A percentile compares a stretch with the other conserved stretches of the same genome.
These are phyloP conservation scores for Beauveria brongniartii DNA, from an alignment of 2,329 filamentous ascomycete genomes.

Conservation along the genomic window DNA sequence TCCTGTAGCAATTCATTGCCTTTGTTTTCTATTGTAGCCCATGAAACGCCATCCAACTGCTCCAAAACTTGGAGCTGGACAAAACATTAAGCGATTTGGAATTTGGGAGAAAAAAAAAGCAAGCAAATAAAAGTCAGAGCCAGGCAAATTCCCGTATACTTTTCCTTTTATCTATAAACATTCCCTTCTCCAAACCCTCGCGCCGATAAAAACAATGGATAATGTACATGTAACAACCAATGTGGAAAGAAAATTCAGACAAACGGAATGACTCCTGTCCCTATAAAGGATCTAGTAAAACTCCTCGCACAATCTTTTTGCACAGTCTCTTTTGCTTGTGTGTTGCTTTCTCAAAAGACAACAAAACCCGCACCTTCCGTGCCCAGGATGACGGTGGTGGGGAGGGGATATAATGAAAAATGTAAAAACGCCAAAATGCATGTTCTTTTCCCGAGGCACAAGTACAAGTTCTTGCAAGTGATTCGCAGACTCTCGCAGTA, in stretches of 20 bases:
- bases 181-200: background rate
- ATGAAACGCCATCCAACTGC: too few species aligned
- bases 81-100: too few species aligned
- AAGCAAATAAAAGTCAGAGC: background rate
- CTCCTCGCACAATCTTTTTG: background rate
- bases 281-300: background rate
- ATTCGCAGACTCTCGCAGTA: background rate
- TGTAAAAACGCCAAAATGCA: slow-evolving; percentile 4
- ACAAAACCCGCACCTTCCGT: background rate
- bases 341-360: background rate
- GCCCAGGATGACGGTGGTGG: background rate
- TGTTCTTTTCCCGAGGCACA: background rate
- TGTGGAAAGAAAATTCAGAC: background rate
- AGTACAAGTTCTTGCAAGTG: background rate
- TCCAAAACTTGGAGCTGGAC: too few species aligned
- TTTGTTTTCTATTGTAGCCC: too few species aligned
- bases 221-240: background rate
- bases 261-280: background rate
- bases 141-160: background rate
- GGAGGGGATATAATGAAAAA: slow-evolving; percentile 8
- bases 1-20: too few species aligned
- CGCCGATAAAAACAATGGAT: background rate
- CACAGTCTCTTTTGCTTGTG: background rate
- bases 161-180: background rate
- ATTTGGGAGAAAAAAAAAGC: too few species aligned